Percentiles rank a stretch among this genome's conserved stretches.
Conservation (phyloP, 1,284 basidiomycete species). For the Porphyrellus sp. region DNA sequence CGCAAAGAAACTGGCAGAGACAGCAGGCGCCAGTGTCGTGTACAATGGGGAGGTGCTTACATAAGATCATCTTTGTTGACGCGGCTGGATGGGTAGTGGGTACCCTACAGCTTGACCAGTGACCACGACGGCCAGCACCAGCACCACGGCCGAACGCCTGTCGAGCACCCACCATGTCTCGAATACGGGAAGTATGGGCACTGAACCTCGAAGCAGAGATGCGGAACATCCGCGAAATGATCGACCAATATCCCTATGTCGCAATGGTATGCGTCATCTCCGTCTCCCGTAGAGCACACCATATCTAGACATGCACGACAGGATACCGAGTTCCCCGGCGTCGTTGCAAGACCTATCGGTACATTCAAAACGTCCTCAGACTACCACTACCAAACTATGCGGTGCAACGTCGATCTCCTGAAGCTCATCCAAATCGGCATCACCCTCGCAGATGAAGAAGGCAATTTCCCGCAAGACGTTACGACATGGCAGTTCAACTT, state of each 20-base stretch:
- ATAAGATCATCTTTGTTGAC: conserved; percentile 23
- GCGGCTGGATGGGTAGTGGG: conserved; percentile 19
- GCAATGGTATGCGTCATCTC: conserved; percentile 73
- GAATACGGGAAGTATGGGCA: conserved; percentile 92
- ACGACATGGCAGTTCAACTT: conserved; percentile 99
- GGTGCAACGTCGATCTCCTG: conserved; percentile 97
- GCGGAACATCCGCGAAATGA: conserved; percentile 78
- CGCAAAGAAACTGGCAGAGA: too few relatives aligned
- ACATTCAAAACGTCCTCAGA: conserved; percentile 95
- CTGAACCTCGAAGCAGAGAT: conserved; percentile 93
- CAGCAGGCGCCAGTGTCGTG: too few relatives aligned
- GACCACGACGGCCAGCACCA: conserved; percentile 23
- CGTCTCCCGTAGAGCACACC: conserved; percentile 1
- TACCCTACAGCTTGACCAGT: conserved; percentile 4
- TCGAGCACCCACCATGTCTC: conserved; percentile 45
- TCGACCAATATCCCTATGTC: conserved; percentile 91
- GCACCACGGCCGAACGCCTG: conserved; percentile 1
- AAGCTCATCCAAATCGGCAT: conserved; percentile 98
- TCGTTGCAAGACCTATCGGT: conserved; percentile 96
- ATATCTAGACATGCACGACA: conserved; percentile 35
- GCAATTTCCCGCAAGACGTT: conserved; percentile 83
- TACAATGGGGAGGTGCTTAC: conserved; percentile 28
- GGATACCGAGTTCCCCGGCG: conserved; percentile 99
- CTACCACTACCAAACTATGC: conserved; percentile 99
- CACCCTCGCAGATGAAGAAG: conserved; percentile 91